These are phyloP conservation scores for Neurospora sp. DNA, from an alignment of 495 filamentous ascomycete species.

Conservation along the genomic window DNA sequence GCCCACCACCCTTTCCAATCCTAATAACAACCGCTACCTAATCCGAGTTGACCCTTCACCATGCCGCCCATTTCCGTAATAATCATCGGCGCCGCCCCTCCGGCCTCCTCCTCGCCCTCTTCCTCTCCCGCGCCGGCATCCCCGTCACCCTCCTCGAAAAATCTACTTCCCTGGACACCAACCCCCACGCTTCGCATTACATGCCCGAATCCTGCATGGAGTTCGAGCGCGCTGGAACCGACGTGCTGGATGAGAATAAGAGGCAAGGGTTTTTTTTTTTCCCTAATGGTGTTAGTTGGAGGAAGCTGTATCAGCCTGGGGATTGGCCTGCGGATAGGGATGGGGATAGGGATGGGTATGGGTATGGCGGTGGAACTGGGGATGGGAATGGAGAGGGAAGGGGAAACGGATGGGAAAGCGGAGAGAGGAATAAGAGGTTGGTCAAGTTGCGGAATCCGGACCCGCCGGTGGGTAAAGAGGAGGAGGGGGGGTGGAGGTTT, in stretches of 20 bases:
- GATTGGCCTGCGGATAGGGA: no score
- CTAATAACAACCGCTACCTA: no score
- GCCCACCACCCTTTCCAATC: no score
- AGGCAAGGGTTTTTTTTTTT: conserved; percentile 32
- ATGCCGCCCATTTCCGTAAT: conserved; percentile 38
- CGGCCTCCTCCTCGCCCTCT: conserved; percentile 42
- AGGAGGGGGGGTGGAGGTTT: conserved; percentile 24
- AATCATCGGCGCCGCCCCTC: no score
- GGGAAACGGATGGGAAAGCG: no score
- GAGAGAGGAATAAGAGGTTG: conserved; percentile 22
- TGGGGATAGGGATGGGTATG: no score
- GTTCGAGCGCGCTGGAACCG: conserved; percentile 34
- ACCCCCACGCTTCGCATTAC: conserved; percentile 48
- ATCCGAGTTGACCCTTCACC: no score
- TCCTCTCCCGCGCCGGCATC: conserved; percentile 45
- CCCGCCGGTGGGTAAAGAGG: background rate
- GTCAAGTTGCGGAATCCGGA: conserved; percentile 9
- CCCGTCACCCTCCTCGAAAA: conserved; percentile 43
- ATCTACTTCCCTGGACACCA: conserved; percentile 37
- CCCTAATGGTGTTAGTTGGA: conserved; percentile 37
- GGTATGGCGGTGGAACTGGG: no score
- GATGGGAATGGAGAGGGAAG: no score
- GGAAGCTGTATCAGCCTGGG: conserved; percentile 26
- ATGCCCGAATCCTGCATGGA: conserved; percentile 31
- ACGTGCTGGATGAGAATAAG: conserved; percentile 34